Conservation (phyloP, 2,329 filamentous ascomycete species). For the Gaeumannomyces sp. region DNA sequence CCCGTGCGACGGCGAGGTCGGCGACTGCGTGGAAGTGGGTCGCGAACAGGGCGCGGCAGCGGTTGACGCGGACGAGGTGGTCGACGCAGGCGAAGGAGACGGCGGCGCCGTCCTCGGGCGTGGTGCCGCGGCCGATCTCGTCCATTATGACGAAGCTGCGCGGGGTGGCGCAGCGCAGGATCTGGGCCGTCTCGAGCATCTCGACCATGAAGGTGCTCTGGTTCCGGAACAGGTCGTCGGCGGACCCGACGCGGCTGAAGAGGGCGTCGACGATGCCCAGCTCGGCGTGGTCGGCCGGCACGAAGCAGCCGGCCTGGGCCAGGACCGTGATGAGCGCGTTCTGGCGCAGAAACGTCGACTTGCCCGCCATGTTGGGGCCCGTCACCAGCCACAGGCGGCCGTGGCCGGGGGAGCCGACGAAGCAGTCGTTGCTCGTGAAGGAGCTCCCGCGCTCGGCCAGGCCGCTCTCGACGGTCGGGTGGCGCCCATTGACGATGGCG, state of each 20-base stretch:
- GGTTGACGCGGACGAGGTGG: slow-evolving; percentile 73
- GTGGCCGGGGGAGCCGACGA: slow-evolving; percentile 55
- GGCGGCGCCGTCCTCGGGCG: slow-evolving; percentile 83
- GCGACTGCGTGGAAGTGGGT: slow-evolving; percentile 88
- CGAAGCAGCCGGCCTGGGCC: slow-evolving; percentile 87
- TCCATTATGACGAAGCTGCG: slow-evolving; percentile 97
- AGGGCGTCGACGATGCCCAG: slow-evolving; percentile 93
- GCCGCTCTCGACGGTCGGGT: slow-evolving; percentile 86
- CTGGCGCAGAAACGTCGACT: slow-evolving; percentile 91
- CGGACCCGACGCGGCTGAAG: slow-evolving; percentile 87
- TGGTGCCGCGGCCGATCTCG: slow-evolving; percentile 91
- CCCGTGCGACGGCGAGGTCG: slow-evolving; percentile 60
- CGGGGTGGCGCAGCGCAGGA: slow-evolving; percentile 76
- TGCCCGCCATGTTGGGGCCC: slow-evolving; percentile 97
- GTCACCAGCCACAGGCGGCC: slow-evolving; percentile 63
- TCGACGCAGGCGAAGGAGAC: slow-evolving; percentile 84
- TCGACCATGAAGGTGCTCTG: slow-evolving; percentile 99
- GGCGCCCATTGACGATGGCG: slow-evolving; percentile 77
- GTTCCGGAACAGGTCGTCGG: slow-evolving; percentile 89
- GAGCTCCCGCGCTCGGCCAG: slow-evolving; percentile 61
- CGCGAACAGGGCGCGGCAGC: slow-evolving; percentile 79
- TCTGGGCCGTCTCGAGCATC: slow-evolving; percentile 93
- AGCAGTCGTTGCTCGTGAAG: slow-evolving; percentile 63
- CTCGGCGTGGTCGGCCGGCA: slow-evolving; percentile 79
- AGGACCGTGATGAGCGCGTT: slow-evolving; percentile 92